phyloP scores from a whole-genome alignment of 164 flowering plant species.

The grape (Vitis vinifera) region ASM3070453v1 NC_081821.1:3128001-3128500 shows the following conservation, averaged over 20 bases:
- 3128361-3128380: not conserved
- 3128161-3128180: slow-evolving; percentile 30
- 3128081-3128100: slow-evolving; percentile 25
- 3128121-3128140: slow-evolving; percentile 27
- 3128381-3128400: not conserved
- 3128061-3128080: slow-evolving; percentile 27
- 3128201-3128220: slow-evolving; percentile 29
- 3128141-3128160: slow-evolving; percentile 25
- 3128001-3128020: slow-evolving; percentile 23
- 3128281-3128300: slow-evolving; percentile 22
- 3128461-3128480: slow-evolving; percentile 24
- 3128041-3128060: slow-evolving; percentile 17
- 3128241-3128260: slow-evolving; percentile 33
- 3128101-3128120: slow-evolving; percentile 29
- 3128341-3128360: slow-evolving; percentile 8
- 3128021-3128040: slow-evolving; percentile 14
- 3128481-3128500: slow-evolving; percentile 21
- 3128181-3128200: slow-evolving; percentile 26
- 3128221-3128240: slow-evolving; percentile 26
- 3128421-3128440: slow-evolving; percentile 24
- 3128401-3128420: not conserved
- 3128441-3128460: slow-evolving; percentile 26
- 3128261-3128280: slow-evolving; percentile 20
- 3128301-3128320: slow-evolving; percentile 23
- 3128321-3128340: slow-evolving; percentile 14